Evolutionary conservation across 352 stramenopile genomes (phyloP).

Genomic region (Phytopythium cucurbitacearum): DNA sequence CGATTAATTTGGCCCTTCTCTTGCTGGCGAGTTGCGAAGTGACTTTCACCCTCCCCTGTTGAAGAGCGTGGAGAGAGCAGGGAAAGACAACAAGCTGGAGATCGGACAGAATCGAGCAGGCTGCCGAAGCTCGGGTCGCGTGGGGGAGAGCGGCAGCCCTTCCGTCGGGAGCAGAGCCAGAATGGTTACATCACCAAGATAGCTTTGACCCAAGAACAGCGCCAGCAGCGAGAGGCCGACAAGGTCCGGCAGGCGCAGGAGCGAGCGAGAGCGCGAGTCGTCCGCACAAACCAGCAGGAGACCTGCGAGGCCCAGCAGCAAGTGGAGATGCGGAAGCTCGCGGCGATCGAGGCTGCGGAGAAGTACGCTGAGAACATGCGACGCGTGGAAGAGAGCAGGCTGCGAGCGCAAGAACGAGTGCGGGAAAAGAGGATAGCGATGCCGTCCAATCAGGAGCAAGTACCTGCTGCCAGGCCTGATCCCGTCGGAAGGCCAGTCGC

Average conservation of each 20-base stretch:
- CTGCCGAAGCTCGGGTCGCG: no score
- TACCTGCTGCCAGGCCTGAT: no score
- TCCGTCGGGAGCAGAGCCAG: no score
- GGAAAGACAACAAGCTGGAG: no score
- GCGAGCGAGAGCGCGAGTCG: slow-evolving; percentile 41
- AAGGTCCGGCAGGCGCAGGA: slow-evolving; percentile 59
- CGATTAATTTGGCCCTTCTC: no score
- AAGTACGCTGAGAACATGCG: slow-evolving; percentile 24
- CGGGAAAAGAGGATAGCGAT: slow-evolving; percentile 21
- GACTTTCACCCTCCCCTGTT: no score
- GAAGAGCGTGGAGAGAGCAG: no score
- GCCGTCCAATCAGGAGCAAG: background rate
- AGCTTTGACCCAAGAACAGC: slow-evolving; percentile 11
- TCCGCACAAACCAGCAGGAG: slow-evolving; percentile 39
- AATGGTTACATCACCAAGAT: no score
- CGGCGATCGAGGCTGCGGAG: slow-evolving; percentile 12
- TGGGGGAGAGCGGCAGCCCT: no score
- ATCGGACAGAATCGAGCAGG: no score
- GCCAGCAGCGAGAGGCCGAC: slow-evolving; percentile 25
- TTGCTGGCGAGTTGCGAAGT: no score
- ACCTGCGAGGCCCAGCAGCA: slow-evolving; percentile 16
- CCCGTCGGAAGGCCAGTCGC: background rate
- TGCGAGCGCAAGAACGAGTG: slow-evolving; percentile 42
- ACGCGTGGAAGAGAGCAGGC: slow-evolving; percentile 31
- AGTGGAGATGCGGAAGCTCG: slow-evolving; percentile 14